Evolutionary conservation across 306 rosid species (phyloP).

Genomic region (Benincasa hispida): DNA sequence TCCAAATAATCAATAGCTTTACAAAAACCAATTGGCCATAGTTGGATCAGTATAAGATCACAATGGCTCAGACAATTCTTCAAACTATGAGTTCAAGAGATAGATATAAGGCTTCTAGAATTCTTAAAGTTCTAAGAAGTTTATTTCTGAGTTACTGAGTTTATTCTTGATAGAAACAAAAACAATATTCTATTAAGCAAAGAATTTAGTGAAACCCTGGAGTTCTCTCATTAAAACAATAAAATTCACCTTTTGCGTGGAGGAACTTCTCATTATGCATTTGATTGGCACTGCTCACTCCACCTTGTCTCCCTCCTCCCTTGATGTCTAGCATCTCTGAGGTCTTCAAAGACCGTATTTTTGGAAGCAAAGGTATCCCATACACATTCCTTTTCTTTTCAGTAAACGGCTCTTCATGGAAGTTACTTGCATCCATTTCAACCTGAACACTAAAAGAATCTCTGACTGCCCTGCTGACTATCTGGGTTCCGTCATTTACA

Average conservation of each 20-base stretch:
- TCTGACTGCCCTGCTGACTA: constrained; percentile 28
- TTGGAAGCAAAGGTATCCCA: constrained; percentile 33
- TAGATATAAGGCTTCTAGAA: neutral
- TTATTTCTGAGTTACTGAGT: neutral
- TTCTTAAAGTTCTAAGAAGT: neutral
- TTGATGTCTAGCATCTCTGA: constrained; percentile 19
- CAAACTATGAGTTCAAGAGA: neutral
- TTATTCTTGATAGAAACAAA: neutral
- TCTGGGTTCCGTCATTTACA: constrained; percentile 55
- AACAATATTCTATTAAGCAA: neutral
- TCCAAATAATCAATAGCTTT: neutral
- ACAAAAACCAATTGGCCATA: neutral
- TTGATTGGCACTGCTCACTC: constrained; percentile 21
- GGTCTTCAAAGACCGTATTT: constrained; percentile 18
- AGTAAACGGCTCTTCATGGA: constrained; percentile 18
- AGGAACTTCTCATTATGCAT: constrained; percentile 18
- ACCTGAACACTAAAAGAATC: constrained; percentile 15
- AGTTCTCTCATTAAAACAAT: neutral
- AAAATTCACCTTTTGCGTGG: constrained; percentile 15
- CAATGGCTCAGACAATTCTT: neutral
- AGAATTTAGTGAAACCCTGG: neutral
- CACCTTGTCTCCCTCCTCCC: constrained; percentile 21
- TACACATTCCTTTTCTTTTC: constrained; percentile 20
- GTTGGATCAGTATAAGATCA: neutral
- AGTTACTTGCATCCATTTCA: constrained; percentile 23